Conservation (phyloP, 345 rosid genomes). For the Lepidium aucheri region DNA sequence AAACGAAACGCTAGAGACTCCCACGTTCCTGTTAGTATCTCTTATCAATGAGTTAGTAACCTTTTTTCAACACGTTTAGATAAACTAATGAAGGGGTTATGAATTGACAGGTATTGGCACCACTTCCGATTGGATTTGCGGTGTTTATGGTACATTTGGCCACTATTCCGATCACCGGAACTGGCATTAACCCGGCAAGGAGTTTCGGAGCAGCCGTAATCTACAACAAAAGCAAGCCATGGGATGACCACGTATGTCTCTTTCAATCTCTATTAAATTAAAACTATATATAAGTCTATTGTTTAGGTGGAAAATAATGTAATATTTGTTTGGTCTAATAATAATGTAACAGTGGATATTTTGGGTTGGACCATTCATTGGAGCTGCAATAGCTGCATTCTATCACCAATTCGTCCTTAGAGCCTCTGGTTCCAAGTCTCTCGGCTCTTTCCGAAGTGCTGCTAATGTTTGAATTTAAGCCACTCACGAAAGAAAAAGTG, state of each 20-base stretch:
- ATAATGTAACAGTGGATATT: constrained; percentile 46
- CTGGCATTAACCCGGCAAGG: constrained; percentile 70
- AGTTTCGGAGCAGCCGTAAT: constrained; percentile 95
- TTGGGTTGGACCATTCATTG: constrained; percentile 69
- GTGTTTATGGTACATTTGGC: constrained; percentile 72
- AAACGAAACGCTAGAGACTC: constrained; percentile 80
- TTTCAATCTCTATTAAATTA: not conserved
- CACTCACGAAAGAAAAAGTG: constrained; percentile 9
- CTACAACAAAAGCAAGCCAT: constrained; percentile 57
- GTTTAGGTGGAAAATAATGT: not conserved
- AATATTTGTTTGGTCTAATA: not conserved
- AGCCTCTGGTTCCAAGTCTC: constrained; percentile 70
- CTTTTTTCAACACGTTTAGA: not conserved
- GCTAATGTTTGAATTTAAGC: constrained; percentile 24
- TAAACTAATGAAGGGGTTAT: not conserved
- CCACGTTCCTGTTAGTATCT: constrained; percentile 64
- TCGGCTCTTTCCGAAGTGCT: constrained; percentile 88
- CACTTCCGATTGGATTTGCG: constrained; percentile 58
- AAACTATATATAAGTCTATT: too few species aligned
- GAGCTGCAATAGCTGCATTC: constrained; percentile 58
- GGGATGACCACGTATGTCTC: constrained; percentile 78
- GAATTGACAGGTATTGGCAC: constrained; percentile 44
- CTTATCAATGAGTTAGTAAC: not conserved
- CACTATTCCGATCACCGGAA: constrained; percentile 64
- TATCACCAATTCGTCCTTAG: constrained; percentile 63